Evolutionary conservation across 805 yeast genomes (phyloP).

Genomic region (Yamadazyma akitaensis): DNA sequence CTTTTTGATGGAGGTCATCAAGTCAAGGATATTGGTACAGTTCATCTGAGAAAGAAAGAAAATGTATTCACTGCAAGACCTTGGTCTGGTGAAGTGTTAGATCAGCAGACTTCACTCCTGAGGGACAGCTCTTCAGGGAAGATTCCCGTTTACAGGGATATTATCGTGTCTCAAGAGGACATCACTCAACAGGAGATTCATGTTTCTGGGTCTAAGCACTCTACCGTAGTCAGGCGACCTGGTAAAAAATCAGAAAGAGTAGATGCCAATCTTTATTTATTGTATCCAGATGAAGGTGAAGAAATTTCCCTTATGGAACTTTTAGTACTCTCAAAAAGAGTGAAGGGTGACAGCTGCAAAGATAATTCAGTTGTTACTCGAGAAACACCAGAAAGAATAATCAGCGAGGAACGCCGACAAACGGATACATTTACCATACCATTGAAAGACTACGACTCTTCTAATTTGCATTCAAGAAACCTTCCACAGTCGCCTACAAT

Average conservation of each 20-base stretch:
- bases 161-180: constrained; percentile 3
- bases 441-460: constrained; percentile 24
- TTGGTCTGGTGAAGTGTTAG: constrained; percentile 65
- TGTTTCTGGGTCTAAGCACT: constrained; percentile 15
- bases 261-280: constrained; percentile 55
- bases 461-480: neutral
- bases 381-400: neutral
- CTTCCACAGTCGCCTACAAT: constrained; percentile 67
- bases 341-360: neutral
- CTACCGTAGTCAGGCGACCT: constrained; percentile 48
- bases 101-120: constrained; percentile 21
- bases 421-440: constrained; percentile 29
- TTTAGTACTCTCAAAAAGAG: constrained; percentile 48
- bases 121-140: constrained; percentile 28
- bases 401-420: neutral
- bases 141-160: constrained; percentile 26
- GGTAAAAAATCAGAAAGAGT: constrained; percentile 63
- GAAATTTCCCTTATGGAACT: constrained; percentile 67
- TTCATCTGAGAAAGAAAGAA: constrained; percentile 57
- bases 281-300: constrained; percentile 44
- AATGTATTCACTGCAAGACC: constrained; percentile 52
- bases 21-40: constrained; percentile 50
- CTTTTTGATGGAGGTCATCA: constrained; percentile 22
- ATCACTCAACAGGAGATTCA: constrained; percentile 7
- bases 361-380: neutral